Evolutionary conservation across 495 filamentous ascomycete species (phyloP), one percentile per base, ranked within the genome.

Genomic region (Tuber indicum): DNA sequence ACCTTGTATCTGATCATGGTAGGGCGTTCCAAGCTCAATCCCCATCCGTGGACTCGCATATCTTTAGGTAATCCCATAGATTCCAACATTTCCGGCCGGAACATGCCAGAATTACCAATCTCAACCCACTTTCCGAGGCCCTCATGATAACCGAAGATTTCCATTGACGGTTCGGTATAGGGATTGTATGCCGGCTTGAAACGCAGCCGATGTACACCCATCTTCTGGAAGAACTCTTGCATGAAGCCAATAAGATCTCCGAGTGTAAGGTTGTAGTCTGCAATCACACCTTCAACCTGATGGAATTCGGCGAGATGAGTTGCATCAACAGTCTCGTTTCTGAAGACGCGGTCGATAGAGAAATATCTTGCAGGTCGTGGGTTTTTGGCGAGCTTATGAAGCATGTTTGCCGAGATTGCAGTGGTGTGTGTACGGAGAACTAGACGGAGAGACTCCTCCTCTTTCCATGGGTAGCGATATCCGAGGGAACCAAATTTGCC

Each of bases 131-230:
- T 97, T 76, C 89, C 89, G 62, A 99, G 88, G 14, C 96, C 96
- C 76, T 91, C 90, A 86, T 98, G 94, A 85, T 91, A 96, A 23
- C 92, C 92, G 86, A 97, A 98, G 79, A 98, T 96, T 85, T 98
- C 94, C 93, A 98, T 94, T 84, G 90, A 92, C 16, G 96, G 96
- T 85, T 99, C 96, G n/a, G 96, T 98, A 87, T 99, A 96, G 0
- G 93, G 93, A 85, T 98, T 96, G 79, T 99, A 98, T n/a, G 94
- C 94, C 2, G 94, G 94, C 87, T 98, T 98, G 90, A 96, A 98
- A 76, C 92, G 90, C 76, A 98, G 87, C 77, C 92, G 88, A 74
- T 93, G 89, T 74, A 99, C 91, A 76, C 95, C 95, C 92, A 99
- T 97, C 86, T 97, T 97, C 43, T 86, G 87, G 85, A 98, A 99